Conservation (phyloP, 73 alveolate genomes). For the Strombidium stylifer region DNA sequence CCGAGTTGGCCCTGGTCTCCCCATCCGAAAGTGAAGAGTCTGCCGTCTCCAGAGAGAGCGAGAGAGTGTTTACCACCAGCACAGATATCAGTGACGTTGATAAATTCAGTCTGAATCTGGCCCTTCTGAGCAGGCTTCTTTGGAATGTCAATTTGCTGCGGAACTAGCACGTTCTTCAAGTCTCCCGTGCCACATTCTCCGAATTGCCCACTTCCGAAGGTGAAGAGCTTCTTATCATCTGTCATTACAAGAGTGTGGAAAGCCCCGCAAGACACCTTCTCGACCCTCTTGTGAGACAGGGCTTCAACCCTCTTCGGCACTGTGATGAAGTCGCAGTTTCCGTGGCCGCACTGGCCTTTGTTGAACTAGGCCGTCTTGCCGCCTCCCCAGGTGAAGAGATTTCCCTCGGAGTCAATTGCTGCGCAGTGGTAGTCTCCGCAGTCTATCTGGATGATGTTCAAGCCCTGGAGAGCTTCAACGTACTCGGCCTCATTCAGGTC, state of each 20-base stretch:
- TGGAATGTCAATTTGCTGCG: conserved; percentile 63
- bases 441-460: conserved; percentile 78
- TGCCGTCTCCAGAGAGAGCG: conserved; percentile 83
- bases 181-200: conserved; percentile 97
- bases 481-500: conserved; percentile 45
- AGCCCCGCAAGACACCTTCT: conserved; percentile 93
- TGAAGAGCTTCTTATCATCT: conserved; percentile 84
- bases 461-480: conserved; percentile 62
- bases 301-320: conserved; percentile 76
- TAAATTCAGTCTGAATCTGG: background rate
- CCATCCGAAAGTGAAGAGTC: conserved; percentile 93
- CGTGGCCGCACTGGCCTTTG: conserved; percentile 97
- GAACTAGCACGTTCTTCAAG: conserved; percentile 56
- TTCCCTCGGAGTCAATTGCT: conserved; percentile 91
- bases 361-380: conserved; percentile 95
- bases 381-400: conserved; percentile 97
- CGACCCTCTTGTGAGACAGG: conserved; percentile 64
- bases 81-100: conserved; percentile 45
- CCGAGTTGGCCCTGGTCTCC: conserved; percentile 96
- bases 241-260: conserved; percentile 93
- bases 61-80: conserved; percentile 97
- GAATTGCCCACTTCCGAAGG: conserved; percentile 93
- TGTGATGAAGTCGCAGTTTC: conserved; percentile 81
- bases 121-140: background rate
- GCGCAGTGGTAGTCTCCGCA: conserved; percentile 99